Conservation (phyloP, 2,329 filamentous ascomycete genomes). For the Mycocentrospora acerina region DNA sequence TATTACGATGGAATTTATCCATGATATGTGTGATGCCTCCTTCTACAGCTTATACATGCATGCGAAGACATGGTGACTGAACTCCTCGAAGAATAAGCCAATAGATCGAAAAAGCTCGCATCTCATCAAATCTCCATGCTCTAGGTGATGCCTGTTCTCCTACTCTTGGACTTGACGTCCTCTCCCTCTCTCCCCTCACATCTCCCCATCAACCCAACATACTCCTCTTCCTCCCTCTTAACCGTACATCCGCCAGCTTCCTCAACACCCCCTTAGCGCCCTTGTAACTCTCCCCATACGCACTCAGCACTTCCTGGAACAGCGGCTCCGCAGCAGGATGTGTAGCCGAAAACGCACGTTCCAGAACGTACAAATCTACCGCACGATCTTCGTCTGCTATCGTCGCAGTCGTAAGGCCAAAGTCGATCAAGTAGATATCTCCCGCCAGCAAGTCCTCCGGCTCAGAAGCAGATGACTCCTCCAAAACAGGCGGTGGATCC, state of each 20-base stretch:
- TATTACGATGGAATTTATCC: no score
- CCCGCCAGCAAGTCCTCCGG: slow-evolving; percentile 47
- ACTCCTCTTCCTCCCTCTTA: slow-evolving; percentile 93
- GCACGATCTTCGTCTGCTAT: slow-evolving; percentile 87
- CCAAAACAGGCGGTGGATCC: slow-evolving; percentile 8
- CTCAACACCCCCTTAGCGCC: slow-evolving; percentile 73
- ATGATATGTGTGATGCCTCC: no score
- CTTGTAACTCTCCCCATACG: slow-evolving; percentile 74
- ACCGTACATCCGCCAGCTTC: slow-evolving; percentile 85
- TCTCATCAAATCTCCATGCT: no score
- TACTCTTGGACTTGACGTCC: no score
- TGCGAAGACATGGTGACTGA: no score
- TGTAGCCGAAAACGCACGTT: slow-evolving; percentile 91
- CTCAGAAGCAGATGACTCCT: slow-evolving; percentile 1
- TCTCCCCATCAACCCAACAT: slow-evolving; percentile 76
- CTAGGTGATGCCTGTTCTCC: no score
- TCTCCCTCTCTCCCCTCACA: no score
- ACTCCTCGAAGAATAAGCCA: no score
- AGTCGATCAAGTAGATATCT: slow-evolving; percentile 89
- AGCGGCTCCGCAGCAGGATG: slow-evolving; percentile 82
- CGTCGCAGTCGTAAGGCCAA: slow-evolving; percentile 82
- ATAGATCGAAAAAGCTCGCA: no score
- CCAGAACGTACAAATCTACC: slow-evolving; percentile 93
- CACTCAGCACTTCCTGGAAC: slow-evolving; percentile 71
- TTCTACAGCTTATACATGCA: no score